Conservation (phyloP, 371 early-diverging fungal species). For the Cokeromyces recurvatus region DNA sequence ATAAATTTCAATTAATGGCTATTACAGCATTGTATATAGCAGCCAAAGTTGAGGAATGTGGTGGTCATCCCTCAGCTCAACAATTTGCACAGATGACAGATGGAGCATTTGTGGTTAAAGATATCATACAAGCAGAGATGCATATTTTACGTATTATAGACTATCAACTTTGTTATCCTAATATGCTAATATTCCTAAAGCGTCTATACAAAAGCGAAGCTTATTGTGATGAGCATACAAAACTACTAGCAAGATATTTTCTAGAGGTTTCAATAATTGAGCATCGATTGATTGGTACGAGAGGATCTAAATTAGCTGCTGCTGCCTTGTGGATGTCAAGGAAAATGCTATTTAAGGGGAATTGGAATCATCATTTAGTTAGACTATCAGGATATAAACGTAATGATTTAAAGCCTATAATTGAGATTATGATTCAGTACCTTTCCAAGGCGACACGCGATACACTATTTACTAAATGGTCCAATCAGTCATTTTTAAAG, state of each 20-base stretch:
- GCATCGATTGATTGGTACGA: slow-evolving; percentile 68
- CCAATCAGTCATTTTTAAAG: slow-evolving; percentile 65
- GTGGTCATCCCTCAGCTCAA: no score
- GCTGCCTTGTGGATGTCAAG: slow-evolving; percentile 87
- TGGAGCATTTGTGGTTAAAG: no score
- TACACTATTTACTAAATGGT: slow-evolving; percentile 81
- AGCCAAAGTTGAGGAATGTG: slow-evolving; percentile 97
- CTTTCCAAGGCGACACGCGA: slow-evolving; percentile 47
- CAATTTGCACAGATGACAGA: no score
- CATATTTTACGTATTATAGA: no score
- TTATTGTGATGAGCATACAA: slow-evolving; percentile 79
- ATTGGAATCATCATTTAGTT: slow-evolving; percentile 70
- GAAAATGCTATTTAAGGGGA: slow-evolving; percentile 72
- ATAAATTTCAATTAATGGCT: slow-evolving; percentile 97
- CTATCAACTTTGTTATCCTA: no score
- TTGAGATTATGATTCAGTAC: slow-evolving; percentile 65
- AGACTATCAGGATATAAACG: slow-evolving; percentile 77
- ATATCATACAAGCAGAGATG: no score
- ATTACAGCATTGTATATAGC: slow-evolving; percentile 92
- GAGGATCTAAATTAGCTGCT: slow-evolving; percentile 83
- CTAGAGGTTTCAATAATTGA: slow-evolving; percentile 93
- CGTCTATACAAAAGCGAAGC: slow-evolving; percentile 82
- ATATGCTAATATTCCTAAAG: no score
- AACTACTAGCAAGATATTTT: slow-evolving; percentile 94
- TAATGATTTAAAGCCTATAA: slow-evolving; percentile 57